Conservation (phyloP, 345 rosid genomes). For the Lepidium didymum region DNA sequence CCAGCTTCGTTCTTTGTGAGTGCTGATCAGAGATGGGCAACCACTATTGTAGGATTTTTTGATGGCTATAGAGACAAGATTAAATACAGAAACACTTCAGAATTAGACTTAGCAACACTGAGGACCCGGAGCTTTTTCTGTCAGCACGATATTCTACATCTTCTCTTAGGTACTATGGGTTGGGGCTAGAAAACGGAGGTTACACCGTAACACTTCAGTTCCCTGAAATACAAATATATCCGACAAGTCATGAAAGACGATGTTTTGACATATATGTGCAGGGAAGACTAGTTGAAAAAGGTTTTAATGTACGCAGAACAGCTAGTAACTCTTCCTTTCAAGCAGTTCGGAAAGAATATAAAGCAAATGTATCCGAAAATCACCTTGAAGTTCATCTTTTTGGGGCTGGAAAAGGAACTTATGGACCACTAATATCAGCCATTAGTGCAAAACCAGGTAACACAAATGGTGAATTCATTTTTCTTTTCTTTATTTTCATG, state of each 20-base stretch:
- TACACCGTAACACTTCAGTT: slow-evolving; percentile 3
- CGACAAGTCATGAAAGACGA: slow-evolving; percentile 40
- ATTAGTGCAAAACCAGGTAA: slow-evolving; percentile 55
- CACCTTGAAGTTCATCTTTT: slow-evolving; percentile 24
- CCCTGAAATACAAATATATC: slow-evolving; percentile 37
- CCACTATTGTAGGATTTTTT: slow-evolving; percentile 34
- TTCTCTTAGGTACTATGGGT: not conserved
- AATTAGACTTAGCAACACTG: not conserved
- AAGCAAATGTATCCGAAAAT: slow-evolving; percentile 5
- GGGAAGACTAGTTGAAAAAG: no score
- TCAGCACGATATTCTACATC: not conserved
- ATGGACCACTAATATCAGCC: slow-evolving; percentile 37
- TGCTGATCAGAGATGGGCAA: no score
- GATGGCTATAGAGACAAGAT: slow-evolving; percentile 15
- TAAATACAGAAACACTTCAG: slow-evolving; percentile 5
- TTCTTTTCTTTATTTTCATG: not conserved
- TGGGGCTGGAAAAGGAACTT: not conserved
- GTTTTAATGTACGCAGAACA: no score
- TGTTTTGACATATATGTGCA: slow-evolving; percentile 10
- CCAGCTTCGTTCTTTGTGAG: no score
- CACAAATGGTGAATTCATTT: not conserved
- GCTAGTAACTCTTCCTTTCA: no score
- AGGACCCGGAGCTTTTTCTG: no score
- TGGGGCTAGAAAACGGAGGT: slow-evolving; percentile 21
- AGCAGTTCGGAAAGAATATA: no score